These are phyloP conservation scores for Brasilioporus rufonigricans DNA, from an alignment of 768 basidiomycete species.

Conservation along the genomic window DNA sequence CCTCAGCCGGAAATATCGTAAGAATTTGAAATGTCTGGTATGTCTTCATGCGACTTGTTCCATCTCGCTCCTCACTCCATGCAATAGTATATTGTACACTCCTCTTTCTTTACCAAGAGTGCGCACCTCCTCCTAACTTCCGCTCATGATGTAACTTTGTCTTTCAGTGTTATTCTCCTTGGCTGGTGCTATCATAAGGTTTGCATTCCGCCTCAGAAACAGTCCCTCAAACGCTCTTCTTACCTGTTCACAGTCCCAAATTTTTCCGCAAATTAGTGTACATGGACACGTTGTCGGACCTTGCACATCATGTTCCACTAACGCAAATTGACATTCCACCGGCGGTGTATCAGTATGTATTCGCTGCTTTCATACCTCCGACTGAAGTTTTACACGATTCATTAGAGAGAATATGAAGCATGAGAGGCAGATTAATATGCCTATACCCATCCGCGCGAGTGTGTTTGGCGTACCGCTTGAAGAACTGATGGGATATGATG, in stretches of 20 bases:
- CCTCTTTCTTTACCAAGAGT: slow-evolving; percentile 89
- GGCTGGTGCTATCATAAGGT: slow-evolving; percentile 87
- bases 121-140: slow-evolving; percentile 18
- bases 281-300: slow-evolving; percentile 70
- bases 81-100: slow-evolving; percentile 81
- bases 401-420: slow-evolving; percentile 75
- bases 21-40: slow-evolving; percentile 82
- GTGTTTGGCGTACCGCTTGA: slow-evolving; percentile 81
- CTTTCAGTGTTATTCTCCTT: slow-evolving; percentile 80
- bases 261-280: slow-evolving; percentile 86
- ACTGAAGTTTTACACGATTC: neutral
- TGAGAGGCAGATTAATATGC: slow-evolving; percentile 68
- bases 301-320: slow-evolving; percentile 76
- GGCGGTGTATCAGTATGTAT: slow-evolving; percentile 73
- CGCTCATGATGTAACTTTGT: slow-evolving; percentile 7
- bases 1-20: slow-evolving; percentile 78
- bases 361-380: neutral
- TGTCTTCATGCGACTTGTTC: slow-evolving; percentile 22
- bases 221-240: neutral
- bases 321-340: slow-evolving; percentile 86
- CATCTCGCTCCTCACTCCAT: slow-evolving; percentile 8
- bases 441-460: slow-evolving; percentile 55
- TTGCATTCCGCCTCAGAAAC: slow-evolving; percentile 1
- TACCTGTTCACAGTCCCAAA: slow-evolving; percentile 68
- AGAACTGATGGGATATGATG: slow-evolving; percentile 79